These are phyloP conservation scores for Ophiosphaerella herpotricha DNA, from an alignment of 2,329 filamentous ascomycete species.

Conservation along the genomic window DNA sequence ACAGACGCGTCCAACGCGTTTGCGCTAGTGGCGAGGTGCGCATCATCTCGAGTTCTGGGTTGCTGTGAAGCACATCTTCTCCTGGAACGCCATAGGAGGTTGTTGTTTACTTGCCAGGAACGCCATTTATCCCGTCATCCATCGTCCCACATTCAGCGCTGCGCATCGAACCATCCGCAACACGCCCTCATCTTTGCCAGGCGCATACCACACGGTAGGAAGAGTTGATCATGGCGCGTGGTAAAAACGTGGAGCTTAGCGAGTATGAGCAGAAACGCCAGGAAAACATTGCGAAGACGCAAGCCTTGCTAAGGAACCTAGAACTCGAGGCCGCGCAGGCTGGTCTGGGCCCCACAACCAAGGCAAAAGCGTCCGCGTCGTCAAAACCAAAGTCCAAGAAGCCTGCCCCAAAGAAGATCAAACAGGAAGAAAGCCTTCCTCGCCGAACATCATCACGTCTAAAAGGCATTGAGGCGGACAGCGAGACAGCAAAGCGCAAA, in stretches of 20 bases:
- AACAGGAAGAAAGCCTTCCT: conserved; percentile 61
- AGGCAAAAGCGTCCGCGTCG: conserved; percentile 54
- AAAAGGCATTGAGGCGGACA: conserved; percentile 67
- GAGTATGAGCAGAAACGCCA: conserved; percentile 85
- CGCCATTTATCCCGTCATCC: no score
- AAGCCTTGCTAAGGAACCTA: conserved; percentile 79
- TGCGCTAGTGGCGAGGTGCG: conserved; percentile 19
- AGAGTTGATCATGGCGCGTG: conserved; percentile 35
- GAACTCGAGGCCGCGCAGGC: conserved; percentile 69
- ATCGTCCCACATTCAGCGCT: background rate
- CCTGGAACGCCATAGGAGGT: background rate
- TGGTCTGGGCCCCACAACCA: conserved; percentile 65
- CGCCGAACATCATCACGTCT: conserved; percentile 66
- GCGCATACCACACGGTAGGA: background rate
- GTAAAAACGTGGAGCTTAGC: conserved; percentile 65
- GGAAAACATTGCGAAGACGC: conserved; percentile 85
- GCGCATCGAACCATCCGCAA: conserved; percentile 5
- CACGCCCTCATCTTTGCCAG: background rate
- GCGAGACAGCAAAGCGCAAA: conserved; percentile 70
- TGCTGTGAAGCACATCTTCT: background rate
- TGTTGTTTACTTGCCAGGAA: no score
- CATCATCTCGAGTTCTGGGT: background rate
- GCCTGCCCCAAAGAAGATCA: conserved; percentile 55
- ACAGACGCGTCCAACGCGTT: conserved; percentile 16
- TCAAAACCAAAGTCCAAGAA: conserved; percentile 50